phyloP scores from a whole-genome alignment of 2,329 filamentous ascomycete species.

The Talaromyces amestolkiae region DNA sequence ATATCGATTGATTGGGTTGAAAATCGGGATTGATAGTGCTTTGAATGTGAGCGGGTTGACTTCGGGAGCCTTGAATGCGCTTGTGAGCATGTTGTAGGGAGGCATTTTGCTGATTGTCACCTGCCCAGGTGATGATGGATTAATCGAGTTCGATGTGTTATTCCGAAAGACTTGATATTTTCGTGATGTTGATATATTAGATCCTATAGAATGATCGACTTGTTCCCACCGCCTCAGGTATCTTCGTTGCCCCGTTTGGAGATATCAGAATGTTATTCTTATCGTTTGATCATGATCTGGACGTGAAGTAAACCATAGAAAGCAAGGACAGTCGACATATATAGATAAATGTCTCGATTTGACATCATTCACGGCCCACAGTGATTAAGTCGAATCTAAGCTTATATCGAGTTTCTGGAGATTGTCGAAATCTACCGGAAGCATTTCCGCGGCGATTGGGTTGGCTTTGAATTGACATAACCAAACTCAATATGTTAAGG shows the following conservation, averaged over 20 bases:
- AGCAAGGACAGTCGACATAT: slow-evolving; percentile 1
- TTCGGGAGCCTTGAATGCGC: slow-evolving; percentile 56
- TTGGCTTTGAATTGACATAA: slow-evolving; percentile 6
- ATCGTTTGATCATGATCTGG: background rate
- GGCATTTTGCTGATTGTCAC: slow-evolving; percentile 20
- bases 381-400: background rate
- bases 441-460: slow-evolving; percentile 11
- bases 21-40: slow-evolving; percentile 71
- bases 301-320: background rate
- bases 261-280: background rate
- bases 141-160: background rate
- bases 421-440: background rate
- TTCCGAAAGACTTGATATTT: background rate
- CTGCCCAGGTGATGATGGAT: background rate
- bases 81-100: slow-evolving; percentile 27
- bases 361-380: background rate
- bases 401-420: background rate
- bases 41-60: slow-evolving; percentile 83
- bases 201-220: background rate
- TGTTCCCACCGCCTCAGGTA: background rate
- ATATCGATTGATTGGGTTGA: slow-evolving; percentile 77
- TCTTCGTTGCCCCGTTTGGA: background rate
- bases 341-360: background rate
- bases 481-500: slow-evolving; percentile 3
- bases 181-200: background rate